Evolutionary conservation across 2,329 filamentous ascomycete species (phyloP).

Genomic region (Fusarium nelsonii): DNA sequence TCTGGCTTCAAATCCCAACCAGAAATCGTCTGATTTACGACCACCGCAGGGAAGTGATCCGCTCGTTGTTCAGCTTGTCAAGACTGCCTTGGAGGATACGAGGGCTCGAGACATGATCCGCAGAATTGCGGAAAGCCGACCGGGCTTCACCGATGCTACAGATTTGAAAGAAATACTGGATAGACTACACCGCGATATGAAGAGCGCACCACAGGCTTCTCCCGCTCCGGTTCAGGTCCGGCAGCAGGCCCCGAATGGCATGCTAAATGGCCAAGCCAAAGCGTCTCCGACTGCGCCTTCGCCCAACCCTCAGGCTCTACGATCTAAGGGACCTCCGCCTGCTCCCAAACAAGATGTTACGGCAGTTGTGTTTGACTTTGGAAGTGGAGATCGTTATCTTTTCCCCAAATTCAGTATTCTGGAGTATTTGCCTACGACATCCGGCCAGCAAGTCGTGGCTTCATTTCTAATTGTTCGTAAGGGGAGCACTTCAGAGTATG

Average conservation of each 20-base stretch:
- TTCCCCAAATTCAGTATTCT: constrained; percentile 84
- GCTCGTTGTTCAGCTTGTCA: constrained; percentile 68
- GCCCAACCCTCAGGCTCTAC: constrained; percentile 65
- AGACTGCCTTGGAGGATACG: constrained; percentile 66
- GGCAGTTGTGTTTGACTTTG: constrained; percentile 78
- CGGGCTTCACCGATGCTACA: constrained; percentile 64
- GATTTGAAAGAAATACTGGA: constrained; percentile 68
- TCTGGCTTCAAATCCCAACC: constrained; percentile 68
- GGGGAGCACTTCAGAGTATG: constrained; percentile 74
- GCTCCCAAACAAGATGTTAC: constrained; percentile 70
- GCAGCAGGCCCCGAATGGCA: constrained; percentile 50
- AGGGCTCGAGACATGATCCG: constrained; percentile 64
- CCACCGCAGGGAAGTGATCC: constrained; percentile 67
- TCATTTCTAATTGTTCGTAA: constrained; percentile 84
- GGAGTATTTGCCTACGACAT: constrained; percentile 68
- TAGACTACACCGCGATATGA: constrained; percentile 58
- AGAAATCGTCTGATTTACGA: constrained; percentile 65
- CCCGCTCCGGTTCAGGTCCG: constrained; percentile 48
- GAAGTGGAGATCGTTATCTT: constrained; percentile 79
- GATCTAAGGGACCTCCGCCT: constrained; percentile 70
- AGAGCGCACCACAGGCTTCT: constrained; percentile 51
- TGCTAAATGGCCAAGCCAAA: constrained; percentile 50
- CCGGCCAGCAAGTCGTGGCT: constrained; percentile 73
- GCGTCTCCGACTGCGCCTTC: constrained; percentile 32
- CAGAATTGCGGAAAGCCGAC: constrained; percentile 65